Evolutionary conservation across 768 basidiomycete genomes (phyloP), one percentile per base, ranked within the genome.

Genomic region (Sporobolomyces pararoseus): DNA sequence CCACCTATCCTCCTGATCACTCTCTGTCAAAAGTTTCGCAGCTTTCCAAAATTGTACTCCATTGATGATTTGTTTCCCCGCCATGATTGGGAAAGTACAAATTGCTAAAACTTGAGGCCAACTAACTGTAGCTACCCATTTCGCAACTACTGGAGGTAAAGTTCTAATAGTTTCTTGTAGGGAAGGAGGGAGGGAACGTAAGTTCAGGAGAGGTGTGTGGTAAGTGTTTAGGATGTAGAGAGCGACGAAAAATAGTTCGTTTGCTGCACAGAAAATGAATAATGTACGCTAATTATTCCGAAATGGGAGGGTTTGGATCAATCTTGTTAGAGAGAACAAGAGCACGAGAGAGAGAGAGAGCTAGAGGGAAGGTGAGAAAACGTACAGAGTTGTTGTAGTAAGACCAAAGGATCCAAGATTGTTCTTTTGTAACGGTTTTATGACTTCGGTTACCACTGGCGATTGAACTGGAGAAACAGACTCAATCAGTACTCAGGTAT

Each of bases 1-100:
- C 23, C 37, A 74, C 39, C 73, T 17, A 50, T 71, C 71, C 52
- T 73, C 67, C 35, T 66, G 70, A 37, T 72, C 69, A 39, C 46
- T 35, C 31, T 61, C 49, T 7, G 57, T 60, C 23, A 73, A 52
- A 32, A 64, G 2, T 63, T 73, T 82, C 42, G 89, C 89, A 32
- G 96, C 95, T 79, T 99, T 99, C 94, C 94, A 97, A 66, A 97
- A 85, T 80, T 99, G 96, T 10, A 99, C 93, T 39, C 89, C 79
- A 79, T 97, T 96, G 83, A 99, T 91, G 65, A 93, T 76, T 78
- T 98, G 96, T 83, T 98, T 99, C 71, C 83, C 77, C 21, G 85
- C 74, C 78, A 87, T 95, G 54, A 96, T 81, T 0, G 87, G 88
- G 73, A 83, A 83, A 44, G 85, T 87, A 34, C 85, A 7, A 46